Percentiles rank a stretch among this genome's conserved stretches.
These are phyloP conservation scores for Biscogniauxia sp. DNA, from an alignment of 2,329 filamentous ascomycete species.

Conservation along the genomic window DNA sequence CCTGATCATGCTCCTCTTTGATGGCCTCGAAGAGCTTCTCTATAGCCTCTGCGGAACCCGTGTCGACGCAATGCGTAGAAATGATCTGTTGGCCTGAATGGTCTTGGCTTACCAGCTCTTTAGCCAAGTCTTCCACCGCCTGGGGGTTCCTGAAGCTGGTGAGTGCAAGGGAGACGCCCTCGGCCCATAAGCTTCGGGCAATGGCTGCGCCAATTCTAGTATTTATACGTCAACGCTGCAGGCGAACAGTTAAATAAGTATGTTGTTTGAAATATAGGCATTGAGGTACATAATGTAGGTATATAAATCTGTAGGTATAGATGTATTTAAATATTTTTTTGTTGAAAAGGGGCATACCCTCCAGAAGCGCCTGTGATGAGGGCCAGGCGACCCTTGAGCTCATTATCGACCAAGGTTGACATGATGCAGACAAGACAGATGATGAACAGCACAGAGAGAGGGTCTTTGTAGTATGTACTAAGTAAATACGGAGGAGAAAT, in stretches of 20 bases:
- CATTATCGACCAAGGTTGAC: constrained; percentile 28
- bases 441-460: too few species aligned
- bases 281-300: background rate
- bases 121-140: constrained; percentile 27
- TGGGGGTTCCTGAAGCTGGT: constrained; percentile 31
- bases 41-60: constrained; percentile 52
- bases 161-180: constrained; percentile 34
- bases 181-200: constrained; percentile 33
- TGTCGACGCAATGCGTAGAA: constrained; percentile 57
- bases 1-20: constrained; percentile 46
- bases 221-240: constrained; percentile 10
- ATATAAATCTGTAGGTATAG: background rate
- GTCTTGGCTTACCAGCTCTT: constrained; percentile 24
- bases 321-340: too few species aligned
- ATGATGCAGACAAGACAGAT: background rate
- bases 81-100: constrained; percentile 37
- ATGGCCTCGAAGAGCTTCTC: constrained; percentile 54
- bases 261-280: background rate
- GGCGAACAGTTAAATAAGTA: background rate
- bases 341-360: constrained; percentile 23
- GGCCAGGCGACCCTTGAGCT: constrained; percentile 33
- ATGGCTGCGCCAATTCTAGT: constrained; percentile 34
- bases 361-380: constrained; percentile 37
- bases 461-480: too few species aligned
- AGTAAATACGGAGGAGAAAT: too few species aligned